These are phyloP conservation scores for Suillus fuscotomentosus DNA, from an alignment of 768 basidiomycete genomes.

Conservation along the genomic window DNA sequence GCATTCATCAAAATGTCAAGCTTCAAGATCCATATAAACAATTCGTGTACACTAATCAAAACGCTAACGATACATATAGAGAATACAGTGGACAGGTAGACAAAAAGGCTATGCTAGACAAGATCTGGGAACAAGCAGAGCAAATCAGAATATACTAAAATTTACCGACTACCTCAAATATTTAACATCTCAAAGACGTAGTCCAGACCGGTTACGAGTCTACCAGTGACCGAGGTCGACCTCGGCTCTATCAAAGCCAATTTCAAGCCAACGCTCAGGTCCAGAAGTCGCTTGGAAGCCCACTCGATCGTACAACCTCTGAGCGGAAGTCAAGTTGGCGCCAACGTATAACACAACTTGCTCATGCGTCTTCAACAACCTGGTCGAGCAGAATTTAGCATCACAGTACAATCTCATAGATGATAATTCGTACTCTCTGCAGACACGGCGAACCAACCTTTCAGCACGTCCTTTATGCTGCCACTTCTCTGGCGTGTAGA, in stretches of 20 bases:
- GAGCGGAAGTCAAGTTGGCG: slow-evolving; percentile 43
- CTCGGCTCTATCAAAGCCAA: slow-evolving; percentile 46
- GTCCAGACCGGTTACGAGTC: no score
- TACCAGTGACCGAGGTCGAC: slow-evolving; percentile 70
- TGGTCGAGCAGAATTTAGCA: slow-evolving; percentile 21
- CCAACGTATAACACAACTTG: slow-evolving; percentile 56
- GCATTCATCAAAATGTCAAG: not conserved
- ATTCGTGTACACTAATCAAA: not conserved
- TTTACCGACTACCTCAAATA: slow-evolving; percentile 11
- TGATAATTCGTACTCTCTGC: slow-evolving; percentile 34
- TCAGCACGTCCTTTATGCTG: slow-evolving; percentile 50
- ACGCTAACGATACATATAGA: not conserved
- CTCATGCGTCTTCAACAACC: slow-evolving; percentile 41
- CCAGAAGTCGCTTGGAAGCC: slow-evolving; percentile 44
- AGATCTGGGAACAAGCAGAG: not conserved
- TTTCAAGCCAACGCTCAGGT: slow-evolving; percentile 50
- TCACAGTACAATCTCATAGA: not conserved
- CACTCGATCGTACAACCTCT: slow-evolving; percentile 51
- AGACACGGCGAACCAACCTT: slow-evolving; percentile 48
- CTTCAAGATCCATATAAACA: not conserved
- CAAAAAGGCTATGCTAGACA: not conserved
- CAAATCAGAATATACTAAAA: not conserved
- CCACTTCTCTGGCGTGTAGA: slow-evolving; percentile 48
- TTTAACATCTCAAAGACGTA: no score
- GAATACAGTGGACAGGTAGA: not conserved